phyloP scores from a whole-genome alignment of 257 asterid genomes.

The Salvia splendens region DNA sequence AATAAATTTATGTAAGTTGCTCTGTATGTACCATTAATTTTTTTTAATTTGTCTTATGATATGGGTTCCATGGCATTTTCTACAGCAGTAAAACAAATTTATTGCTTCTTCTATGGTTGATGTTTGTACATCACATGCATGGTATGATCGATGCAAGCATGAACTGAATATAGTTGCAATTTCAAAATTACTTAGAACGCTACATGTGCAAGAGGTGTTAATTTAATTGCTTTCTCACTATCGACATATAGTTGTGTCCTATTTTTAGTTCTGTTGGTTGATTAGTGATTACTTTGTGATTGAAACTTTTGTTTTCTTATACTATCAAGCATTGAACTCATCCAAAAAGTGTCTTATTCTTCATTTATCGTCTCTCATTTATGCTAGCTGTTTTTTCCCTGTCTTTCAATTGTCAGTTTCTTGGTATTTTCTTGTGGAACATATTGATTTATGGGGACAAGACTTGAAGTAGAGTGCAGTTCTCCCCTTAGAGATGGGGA shows the following conservation, averaged over 20 bases:
- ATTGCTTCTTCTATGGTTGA: background rate
- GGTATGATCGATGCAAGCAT: background rate
- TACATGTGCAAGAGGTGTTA: background rate
- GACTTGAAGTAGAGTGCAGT: too few species aligned
- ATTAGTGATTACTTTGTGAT: background rate
- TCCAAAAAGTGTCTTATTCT: background rate
- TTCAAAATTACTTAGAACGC: background rate
- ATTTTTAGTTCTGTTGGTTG: background rate
- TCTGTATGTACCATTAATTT: background rate
- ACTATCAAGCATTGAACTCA: conserved; percentile 4
- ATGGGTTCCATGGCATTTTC: background rate
- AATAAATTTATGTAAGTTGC: background rate
- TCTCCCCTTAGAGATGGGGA: too few species aligned
- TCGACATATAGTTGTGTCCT: background rate
- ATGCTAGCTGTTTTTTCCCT: background rate
- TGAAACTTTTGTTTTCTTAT: background rate
- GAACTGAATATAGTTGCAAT: background rate
- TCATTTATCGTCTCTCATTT: background rate
- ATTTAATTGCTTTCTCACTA: background rate
- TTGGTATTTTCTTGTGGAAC: background rate
- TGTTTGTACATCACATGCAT: background rate
- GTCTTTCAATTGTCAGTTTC: background rate
- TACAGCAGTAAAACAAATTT: too few species aligned
- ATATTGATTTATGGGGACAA: background rate
- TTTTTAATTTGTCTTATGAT: background rate